Base-by-base conservation (phyloP, 306 rosid genomes). In the Cajanus cajan region DNA sequence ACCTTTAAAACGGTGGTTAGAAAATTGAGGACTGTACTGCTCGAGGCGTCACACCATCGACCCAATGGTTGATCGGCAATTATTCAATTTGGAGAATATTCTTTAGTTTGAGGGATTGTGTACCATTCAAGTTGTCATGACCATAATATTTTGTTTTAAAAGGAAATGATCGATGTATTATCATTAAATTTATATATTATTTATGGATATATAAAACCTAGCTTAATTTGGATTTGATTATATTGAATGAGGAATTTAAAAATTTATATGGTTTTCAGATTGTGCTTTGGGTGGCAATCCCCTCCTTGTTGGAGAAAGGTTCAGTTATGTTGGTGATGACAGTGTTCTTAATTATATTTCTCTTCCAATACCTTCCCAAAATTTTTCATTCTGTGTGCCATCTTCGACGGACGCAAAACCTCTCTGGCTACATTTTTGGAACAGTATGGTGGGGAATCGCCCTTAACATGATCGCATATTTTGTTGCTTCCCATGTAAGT, bases 371-470 rank as follows among this genome's bases (percentile, higher is more conserved):
- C 40, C 87, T 94, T 14, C 98, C 98, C 2, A 94, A 91, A 80
- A 82, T 94, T 16, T 94, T 89, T 66, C 97, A 94, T 71, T 87
- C 98, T 0, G 92, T 91, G 8, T 87, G 96, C 71, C 90, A 90
- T 45, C 57, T 94, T 7, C 88, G 98, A 21, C 91, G 97, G 59
- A 86, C 91, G 79, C 98, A 94, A 78, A 94, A 89, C 66, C 89
- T 90, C 47, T 91, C 97, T 4, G 98, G 97, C 72, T 91, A 86
- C 83, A 90, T 94, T 37, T 94, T 94, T 33, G 96, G 98, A 55
- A 94, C 98, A 1, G 94, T 91, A 70, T 94, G 98, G 98, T 94
- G 98, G 98, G 98, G 98, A 39, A 94, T 94, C n/a, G 98, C 98
- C 18, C 97, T 94, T 74, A 94, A 94, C 85, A 80, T 94, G 91